These are phyloP conservation scores for Plasmodium adleri DNA, from an alignment of 169 alveolate genomes.

Conservation along the genomic window DNA sequence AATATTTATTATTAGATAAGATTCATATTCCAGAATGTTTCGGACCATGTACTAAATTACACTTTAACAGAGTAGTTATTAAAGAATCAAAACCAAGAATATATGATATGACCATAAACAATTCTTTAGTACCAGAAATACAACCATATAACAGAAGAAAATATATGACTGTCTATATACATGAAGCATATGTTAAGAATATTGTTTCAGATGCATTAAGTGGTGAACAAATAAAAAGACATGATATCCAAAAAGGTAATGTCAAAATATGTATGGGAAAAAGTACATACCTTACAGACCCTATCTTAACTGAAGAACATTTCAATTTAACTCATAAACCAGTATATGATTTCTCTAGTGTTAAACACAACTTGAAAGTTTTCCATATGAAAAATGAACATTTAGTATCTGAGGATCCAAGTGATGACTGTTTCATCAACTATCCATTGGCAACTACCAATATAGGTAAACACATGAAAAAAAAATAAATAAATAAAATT, in stretches of 20 bases:
- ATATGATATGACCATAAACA: constrained; percentile 1
- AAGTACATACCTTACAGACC: constrained; percentile 19
- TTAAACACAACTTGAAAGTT: constrained; percentile 13
- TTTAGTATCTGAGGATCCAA: constrained; percentile 2
- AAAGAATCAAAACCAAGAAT: background rate
- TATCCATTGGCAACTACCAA: constrained; percentile 9
- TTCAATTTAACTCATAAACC: constrained; percentile 39
- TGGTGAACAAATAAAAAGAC: constrained; percentile 4
- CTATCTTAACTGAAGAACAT: constrained; percentile 24
- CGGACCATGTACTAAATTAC: constrained; percentile 27
- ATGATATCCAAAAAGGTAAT: constrained; percentile 4
- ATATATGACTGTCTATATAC: constrained; percentile 18
- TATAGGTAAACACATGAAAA: constrained; percentile 6
- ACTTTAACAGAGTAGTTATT: constrained; percentile 28
- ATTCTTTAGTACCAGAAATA: constrained; percentile 19
- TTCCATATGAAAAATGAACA: constrained; percentile 31
- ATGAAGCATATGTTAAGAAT: constrained; percentile 13
- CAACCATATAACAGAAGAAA: constrained; percentile 1
- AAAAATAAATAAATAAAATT: background rate
- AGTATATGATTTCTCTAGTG: constrained; percentile 2
- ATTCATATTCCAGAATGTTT: constrained; percentile 50
- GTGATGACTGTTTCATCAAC: constrained; percentile 34
- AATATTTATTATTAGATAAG: constrained; percentile 35
- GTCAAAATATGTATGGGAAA: constrained; percentile 33
- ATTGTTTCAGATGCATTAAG: constrained; percentile 15